A percentile compares a stretch with the other conserved stretches of the same genome.
Conservation (phyloP, 805 yeast species). For the Hanseniaspora occidentalis region DNA sequence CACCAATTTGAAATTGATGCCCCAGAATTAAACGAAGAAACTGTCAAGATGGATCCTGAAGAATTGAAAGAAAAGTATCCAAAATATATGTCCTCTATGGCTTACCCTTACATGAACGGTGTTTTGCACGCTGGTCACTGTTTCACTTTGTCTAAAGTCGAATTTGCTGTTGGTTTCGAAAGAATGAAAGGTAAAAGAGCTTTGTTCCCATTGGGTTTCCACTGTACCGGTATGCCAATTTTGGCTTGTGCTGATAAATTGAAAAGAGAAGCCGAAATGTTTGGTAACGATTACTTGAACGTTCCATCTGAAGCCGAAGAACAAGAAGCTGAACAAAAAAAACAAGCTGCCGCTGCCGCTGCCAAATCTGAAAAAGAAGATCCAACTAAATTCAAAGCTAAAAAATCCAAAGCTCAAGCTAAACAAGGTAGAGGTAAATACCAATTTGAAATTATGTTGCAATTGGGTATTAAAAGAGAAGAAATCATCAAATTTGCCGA, state of each 20-base stretch:
- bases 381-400: conserved; percentile 81
- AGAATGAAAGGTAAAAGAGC: conserved; percentile 91
- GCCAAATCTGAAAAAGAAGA: conserved; percentile 34
- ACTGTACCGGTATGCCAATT: conserved; percentile 99
- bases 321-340: conserved; percentile 26
- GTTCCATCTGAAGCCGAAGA: conserved; percentile 54
- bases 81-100: conserved; percentile 86
- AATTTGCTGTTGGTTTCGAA: conserved; percentile 85
- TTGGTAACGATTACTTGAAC: conserved; percentile 69
- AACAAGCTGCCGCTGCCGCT: conserved; percentile 26
- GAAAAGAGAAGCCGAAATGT: conserved; percentile 80
- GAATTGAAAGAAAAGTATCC: conserved; percentile 72
- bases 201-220: conserved; percentile 92
- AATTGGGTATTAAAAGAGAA: conserved; percentile 73
- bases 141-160: conserved; percentile 88
- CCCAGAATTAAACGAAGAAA: conserved; percentile 51
- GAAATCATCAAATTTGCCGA: conserved; percentile 85
- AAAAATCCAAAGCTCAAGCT: conserved; percentile 87
- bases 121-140: conserved; percentile 95
- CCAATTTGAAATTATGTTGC: conserved; percentile 94
- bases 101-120: conserved; percentile 99
- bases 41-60: conserved; percentile 39
- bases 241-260: conserved; percentile 91
- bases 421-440: conserved; percentile 89
- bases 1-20: conserved; percentile 81